A percentile compares a stretch with the other conserved stretches of the same genome.
These are phyloP conservation scores for Larix kaempferi DNA, from an alignment of 75 land plant species.

Conservation along the genomic window DNA sequence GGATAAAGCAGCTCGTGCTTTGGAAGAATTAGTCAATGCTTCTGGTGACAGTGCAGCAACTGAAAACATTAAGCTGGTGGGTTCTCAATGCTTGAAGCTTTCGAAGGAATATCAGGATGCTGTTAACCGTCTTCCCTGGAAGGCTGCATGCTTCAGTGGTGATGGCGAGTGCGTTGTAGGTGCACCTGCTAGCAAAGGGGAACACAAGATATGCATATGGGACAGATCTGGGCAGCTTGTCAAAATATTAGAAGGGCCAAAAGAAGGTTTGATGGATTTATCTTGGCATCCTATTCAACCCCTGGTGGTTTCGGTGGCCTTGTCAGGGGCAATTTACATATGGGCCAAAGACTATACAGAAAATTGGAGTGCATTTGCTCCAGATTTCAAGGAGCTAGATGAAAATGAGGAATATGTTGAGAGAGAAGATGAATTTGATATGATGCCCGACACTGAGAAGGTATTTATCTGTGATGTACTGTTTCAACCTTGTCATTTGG, in stretches of 20 bases:
- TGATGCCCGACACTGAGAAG: constrained; percentile 90
- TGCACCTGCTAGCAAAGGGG: constrained; percentile 94
- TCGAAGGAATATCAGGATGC: constrained; percentile 86
- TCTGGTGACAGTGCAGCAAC: constrained; percentile 21
- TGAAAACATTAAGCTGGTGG: constrained; percentile 52
- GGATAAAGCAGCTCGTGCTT: constrained; percentile 44
- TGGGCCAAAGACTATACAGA: constrained; percentile 99
- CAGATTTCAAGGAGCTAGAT: constrained; percentile 96
- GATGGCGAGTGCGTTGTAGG: constrained; percentile 95
- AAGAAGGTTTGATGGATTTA: constrained; percentile 84
- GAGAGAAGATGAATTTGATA: constrained; percentile 96
- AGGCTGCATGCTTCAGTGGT: constrained; percentile 95
- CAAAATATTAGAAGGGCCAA: constrained; percentile 91
- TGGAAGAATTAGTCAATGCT: constrained; percentile 29
- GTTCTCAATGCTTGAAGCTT: constrained; percentile 56
- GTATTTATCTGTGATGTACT: constrained; percentile 20
- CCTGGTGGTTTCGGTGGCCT: constrained; percentile 79
- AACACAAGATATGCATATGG: constrained; percentile 97
- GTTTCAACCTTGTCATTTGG: background rate
- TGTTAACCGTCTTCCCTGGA: constrained; percentile 87
- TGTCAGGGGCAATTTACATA: constrained; percentile 79
- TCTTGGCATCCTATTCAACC: constrained; percentile 96
- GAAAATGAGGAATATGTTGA: constrained; percentile 98
- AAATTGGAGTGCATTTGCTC: constrained; percentile 99
- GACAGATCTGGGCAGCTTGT: constrained; percentile 80